These are phyloP conservation scores for Lablab purpureus DNA, from an alignment of 306 rosid genomes.

Conservation along the genomic window DNA sequence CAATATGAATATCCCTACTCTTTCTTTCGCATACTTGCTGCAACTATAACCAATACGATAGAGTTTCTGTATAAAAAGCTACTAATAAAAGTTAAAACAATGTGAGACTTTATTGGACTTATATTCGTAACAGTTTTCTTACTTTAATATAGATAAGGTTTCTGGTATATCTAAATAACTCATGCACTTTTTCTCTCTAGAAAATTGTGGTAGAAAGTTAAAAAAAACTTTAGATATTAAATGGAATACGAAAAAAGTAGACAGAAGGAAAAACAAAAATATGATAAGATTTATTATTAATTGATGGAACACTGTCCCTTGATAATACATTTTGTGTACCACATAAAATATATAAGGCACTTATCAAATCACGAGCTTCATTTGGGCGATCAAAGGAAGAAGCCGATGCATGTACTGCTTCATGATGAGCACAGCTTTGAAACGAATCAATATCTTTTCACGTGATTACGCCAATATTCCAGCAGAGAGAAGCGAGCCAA, in stretches of 20 bases:
- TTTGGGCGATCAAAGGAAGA: not conserved
- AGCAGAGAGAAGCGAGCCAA: not conserved
- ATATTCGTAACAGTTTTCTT: no score
- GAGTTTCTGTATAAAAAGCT: no score
- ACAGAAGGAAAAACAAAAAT: not conserved
- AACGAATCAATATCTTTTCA: slow-evolving; percentile 28
- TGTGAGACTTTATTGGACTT: no score
- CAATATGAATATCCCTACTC: not conserved
- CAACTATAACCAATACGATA: no score
- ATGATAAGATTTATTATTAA: not conserved
- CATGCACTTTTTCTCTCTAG: no score
- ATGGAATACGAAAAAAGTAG: no score
- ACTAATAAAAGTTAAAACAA: no score
- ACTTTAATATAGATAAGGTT: no score
- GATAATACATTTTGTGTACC: not conserved
- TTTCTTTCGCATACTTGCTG: no score
- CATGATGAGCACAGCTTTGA: not conserved
- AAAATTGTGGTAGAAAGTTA: no score
- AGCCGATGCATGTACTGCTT: not conserved
- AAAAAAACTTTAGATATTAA: no score
- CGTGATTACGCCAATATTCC: slow-evolving; percentile 14
- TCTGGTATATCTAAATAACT: no score
- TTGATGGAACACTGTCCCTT: not conserved
- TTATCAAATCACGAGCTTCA: slow-evolving; percentile 7
- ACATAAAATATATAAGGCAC: not conserved